These are phyloP conservation scores for Rubroshorea leprosula DNA, from an alignment of 345 rosid genomes.

Conservation along the genomic window DNA sequence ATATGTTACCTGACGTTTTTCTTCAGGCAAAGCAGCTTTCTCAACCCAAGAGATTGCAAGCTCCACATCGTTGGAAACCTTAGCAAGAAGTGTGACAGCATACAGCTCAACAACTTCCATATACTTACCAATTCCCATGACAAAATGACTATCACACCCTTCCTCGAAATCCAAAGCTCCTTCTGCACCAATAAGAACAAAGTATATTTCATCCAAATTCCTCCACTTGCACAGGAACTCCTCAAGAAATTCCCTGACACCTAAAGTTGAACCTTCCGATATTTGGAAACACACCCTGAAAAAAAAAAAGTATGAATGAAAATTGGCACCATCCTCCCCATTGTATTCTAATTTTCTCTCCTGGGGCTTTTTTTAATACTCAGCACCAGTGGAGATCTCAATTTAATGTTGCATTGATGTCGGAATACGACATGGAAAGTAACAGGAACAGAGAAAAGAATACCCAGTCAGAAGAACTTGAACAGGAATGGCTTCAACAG, in stretches of 20 bases:
- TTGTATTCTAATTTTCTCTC: neutral
- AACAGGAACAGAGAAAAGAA: neutral
- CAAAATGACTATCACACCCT: conserved; percentile 26
- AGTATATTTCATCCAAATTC: conserved; percentile 39
- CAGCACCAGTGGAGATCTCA: too few relatives aligned
- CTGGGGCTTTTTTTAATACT: neutral
- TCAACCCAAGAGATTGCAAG: conserved; percentile 78
- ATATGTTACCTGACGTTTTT: conserved; percentile 55
- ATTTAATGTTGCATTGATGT: neutral
- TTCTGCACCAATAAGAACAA: conserved; percentile 29
- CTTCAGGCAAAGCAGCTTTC: conserved; percentile 72
- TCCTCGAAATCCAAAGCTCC: conserved; percentile 18
- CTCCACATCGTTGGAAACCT: conserved; percentile 39
- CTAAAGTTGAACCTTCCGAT: conserved; percentile 47
- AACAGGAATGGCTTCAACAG: conserved; percentile 53
- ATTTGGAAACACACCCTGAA: conserved; percentile 73
- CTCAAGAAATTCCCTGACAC: conserved; percentile 57
- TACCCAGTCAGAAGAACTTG: conserved; percentile 80
- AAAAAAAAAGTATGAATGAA: conserved; percentile 10
- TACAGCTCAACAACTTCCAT: conserved; percentile 65
- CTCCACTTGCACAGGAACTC: conserved; percentile 71
- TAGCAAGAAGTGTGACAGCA: conserved; percentile 54
- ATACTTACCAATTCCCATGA: conserved; percentile 46
- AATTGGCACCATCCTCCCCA: neutral
- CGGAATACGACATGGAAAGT: neutral